Base-by-base conservation (phyloP, 805 yeast genomes). In the Candida nemodendra region DNA sequence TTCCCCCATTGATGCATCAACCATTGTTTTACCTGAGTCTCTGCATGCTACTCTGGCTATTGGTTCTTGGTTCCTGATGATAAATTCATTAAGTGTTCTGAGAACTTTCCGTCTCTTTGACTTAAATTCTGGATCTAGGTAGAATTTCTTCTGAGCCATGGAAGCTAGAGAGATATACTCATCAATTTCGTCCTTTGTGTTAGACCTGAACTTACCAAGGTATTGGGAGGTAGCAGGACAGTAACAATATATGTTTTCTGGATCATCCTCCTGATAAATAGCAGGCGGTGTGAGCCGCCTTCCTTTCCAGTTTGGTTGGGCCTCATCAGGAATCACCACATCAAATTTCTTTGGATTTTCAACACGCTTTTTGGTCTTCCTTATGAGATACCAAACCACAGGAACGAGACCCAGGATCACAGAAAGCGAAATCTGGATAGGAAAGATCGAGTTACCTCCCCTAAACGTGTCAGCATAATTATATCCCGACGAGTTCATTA, bases 171-270 rank as follows among this genome's bases (percentile, higher is more conserved):
- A 48, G 14, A 93, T 78, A 39, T 79, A 72, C 5, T 53, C 49
- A 57, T 91, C 91, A 60, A 93, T 84, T 31, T 88, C 93, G 3
- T 71, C 73, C 32, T 68, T 69, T n/a, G 82, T 64, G 39, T 79
- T 76, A 2, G 87, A 79, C 33, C 71, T 65, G 50, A 80, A 81
- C 16, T 79, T 71, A 1, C 96, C 98, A 47, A 91, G 68, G 45
- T 68, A 80, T 62, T 88, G 96, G 23, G 96, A 95, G 0, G 98
- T 93, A 0, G 98, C 96, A 3, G 99, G 99, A 64, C 99, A 91
- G 59, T 86, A 84, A 44, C 90, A 78, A 55, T 87, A 90, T 44
- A 91, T 85, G 47, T 63, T 69, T 15, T 66, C 70, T 2, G 91
- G 85, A 37, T 84, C 89, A 17, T 73, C 74, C 2, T 74, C 72